These are phyloP conservation scores for Nannochloris sp. DNA, from an alignment of 139 green algal species.

Conservation along the genomic window DNA sequence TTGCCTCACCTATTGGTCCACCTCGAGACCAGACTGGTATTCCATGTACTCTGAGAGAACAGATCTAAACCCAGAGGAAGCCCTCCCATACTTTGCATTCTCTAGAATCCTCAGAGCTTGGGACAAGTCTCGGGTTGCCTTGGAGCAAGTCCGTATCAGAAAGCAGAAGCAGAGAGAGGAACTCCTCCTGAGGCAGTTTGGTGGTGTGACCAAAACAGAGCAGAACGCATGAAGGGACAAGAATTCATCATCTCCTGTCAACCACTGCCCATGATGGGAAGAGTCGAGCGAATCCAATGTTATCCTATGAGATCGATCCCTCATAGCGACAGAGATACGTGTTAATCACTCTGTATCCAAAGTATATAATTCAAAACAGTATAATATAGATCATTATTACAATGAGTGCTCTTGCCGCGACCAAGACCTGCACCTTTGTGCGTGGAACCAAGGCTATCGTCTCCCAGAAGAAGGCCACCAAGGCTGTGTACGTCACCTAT, in stretches of 20 bases:
- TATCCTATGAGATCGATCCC: too few species aligned
- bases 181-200: background rate
- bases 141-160: background rate
- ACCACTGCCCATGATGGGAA: too few species aligned
- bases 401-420: background rate
- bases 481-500: background rate
- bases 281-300: too few species aligned
- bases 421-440: constrained; percentile 6
- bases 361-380: background rate
- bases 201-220: background rate
- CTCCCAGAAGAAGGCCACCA: background rate
- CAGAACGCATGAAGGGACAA: background rate
- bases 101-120: background rate
- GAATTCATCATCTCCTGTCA: too few species aligned
- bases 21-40: constrained; percentile 17
- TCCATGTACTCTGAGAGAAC: constrained; percentile 8
- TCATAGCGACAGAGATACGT: too few species aligned
- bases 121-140: background rate
- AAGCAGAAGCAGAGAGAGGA: background rate
- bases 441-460: constrained; percentile 1
- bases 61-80: background rate
- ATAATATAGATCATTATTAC: background rate
- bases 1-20: constrained; percentile 26
- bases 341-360: too few species aligned
- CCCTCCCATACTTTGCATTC: background rate